These are phyloP conservation scores for Clonostachys solani DNA, from an alignment of 2,329 filamentous ascomycete species.

Conservation along the genomic window DNA sequence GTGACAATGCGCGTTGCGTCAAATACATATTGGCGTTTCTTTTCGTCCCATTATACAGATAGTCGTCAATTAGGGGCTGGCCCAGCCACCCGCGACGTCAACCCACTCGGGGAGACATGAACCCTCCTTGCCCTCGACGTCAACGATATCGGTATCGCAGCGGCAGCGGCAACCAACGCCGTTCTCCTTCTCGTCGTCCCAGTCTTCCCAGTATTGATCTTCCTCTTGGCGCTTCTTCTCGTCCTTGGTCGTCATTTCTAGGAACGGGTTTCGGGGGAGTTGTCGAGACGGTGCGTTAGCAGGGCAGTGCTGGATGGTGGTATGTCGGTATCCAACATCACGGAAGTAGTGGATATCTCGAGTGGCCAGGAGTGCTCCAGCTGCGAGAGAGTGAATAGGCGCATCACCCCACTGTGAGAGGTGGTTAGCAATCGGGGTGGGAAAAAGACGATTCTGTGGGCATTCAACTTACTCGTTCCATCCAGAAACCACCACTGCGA, in stretches of 20 bases:
- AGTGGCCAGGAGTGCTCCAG: slow-evolving; percentile 77
- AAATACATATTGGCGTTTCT: not conserved
- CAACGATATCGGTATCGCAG: slow-evolving; percentile 95
- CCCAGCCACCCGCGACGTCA: slow-evolving; percentile 92
- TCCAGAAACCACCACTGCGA: slow-evolving; percentile 96
- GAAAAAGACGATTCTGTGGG: not conserved
- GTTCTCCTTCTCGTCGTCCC: slow-evolving; percentile 86
- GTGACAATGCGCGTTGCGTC: too few species aligned
- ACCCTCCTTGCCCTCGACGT: slow-evolving; percentile 96
- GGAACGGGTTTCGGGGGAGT: slow-evolving; percentile 71
- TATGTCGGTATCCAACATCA: slow-evolving; percentile 96
- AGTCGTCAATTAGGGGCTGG: slow-evolving; percentile 35
- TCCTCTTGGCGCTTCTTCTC: slow-evolving; percentile 85
- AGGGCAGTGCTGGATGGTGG: slow-evolving; percentile 97
- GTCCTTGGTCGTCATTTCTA: slow-evolving; percentile 77
- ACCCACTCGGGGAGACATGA: slow-evolving; percentile 97
- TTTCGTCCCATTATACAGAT: not conserved
- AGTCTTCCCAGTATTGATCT: slow-evolving; percentile 92
- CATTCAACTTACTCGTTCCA: slow-evolving; percentile 71
- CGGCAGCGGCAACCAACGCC: slow-evolving; percentile 94
- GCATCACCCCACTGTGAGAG: slow-evolving; percentile 85
- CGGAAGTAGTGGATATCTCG: slow-evolving; percentile 97
- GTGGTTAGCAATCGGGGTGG: slow-evolving; percentile 12
- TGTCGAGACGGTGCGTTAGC: slow-evolving; percentile 91
- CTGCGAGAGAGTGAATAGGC: slow-evolving; percentile 94